Percentiles rank a stretch among this genome's conserved stretches.
Evolutionary conservation across 768 basidiomycete species (phyloP).

Genomic region (Rhodocollybia butyracea): DNA sequence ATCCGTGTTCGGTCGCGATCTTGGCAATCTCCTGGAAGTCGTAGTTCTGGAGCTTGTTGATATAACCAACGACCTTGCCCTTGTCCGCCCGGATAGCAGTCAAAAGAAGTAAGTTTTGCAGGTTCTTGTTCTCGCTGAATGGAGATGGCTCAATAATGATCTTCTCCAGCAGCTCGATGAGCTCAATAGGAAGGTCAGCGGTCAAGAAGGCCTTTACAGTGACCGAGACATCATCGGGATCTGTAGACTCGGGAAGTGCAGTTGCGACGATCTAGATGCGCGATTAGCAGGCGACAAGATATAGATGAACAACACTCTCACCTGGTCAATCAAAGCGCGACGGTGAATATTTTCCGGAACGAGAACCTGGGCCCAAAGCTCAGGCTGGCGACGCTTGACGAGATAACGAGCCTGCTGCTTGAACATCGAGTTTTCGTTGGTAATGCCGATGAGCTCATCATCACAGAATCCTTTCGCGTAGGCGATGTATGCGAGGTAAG

Average conservation of each 20-base stretch:
- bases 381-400: slow-evolving; percentile 91
- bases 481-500: slow-evolving; percentile 97
- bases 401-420: slow-evolving; percentile 99
- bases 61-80: slow-evolving; percentile 96
- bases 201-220: slow-evolving; percentile 99
- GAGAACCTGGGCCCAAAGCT: slow-evolving; percentile 96
- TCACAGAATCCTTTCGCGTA: slow-evolving; percentile 99
- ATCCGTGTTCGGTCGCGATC: slow-evolving; percentile 93
- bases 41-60: slow-evolving; percentile 95
- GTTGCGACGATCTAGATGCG: slow-evolving; percentile 78
- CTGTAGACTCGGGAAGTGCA: slow-evolving; percentile 93
- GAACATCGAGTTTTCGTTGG: slow-evolving; percentile 99
- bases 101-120: slow-evolving; percentile 92
- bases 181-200: slow-evolving; percentile 93
- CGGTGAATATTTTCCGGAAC: slow-evolving; percentile 87
- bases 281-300: not conserved
- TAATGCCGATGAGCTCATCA: slow-evolving; percentile 93
- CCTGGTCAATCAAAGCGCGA: slow-evolving; percentile 91
- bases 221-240: slow-evolving; percentile 96
- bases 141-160: slow-evolving; percentile 96
- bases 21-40: slow-evolving; percentile 92
- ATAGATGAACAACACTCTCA: slow-evolving; percentile 26
- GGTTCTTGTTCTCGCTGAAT: slow-evolving; percentile 95
- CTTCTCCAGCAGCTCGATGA: slow-evolving; percentile 97
- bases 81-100: slow-evolving; percentile 98